Conservation (phyloP, 1,139 yeast species). For the Pichia sp. region DNA sequence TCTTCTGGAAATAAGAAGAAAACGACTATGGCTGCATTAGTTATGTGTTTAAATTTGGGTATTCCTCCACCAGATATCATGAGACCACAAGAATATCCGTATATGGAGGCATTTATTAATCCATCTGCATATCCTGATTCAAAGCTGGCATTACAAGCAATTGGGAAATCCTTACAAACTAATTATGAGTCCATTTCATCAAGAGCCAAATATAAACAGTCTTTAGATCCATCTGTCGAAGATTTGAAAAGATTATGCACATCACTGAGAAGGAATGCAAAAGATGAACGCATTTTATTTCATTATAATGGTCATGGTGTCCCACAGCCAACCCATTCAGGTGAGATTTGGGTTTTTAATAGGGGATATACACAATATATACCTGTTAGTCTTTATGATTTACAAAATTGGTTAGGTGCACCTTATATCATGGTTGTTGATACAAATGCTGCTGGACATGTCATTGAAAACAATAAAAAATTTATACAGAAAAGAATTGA, state of each 20-base stretch:
- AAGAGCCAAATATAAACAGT: conserved; percentile 84
- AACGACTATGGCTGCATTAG: conserved; percentile 91
- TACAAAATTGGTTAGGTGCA: conserved; percentile 96
- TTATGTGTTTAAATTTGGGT: conserved; percentile 83
- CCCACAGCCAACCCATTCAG: conserved; percentile 93
- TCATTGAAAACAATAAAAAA: conserved; percentile 80
- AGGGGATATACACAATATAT: conserved; percentile 95
- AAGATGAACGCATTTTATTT: conserved; percentile 82
- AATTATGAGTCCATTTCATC: conserved; percentile 87
- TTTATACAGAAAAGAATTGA: conserved; percentile 88
- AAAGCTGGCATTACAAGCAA: conserved; percentile 84
- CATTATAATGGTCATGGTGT: conserved; percentile 99
- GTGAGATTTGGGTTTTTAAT: conserved; percentile 99
- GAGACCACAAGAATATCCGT: conserved; percentile 92
- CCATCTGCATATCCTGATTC: conserved; percentile 80
- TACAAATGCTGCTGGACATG: conserved; percentile 92
- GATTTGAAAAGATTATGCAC: conserved; percentile 91
- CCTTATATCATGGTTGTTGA: conserved; percentile 95
- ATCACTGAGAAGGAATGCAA: conserved; percentile 80
- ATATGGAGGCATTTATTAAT: conserved; percentile 89
- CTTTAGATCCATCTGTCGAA: conserved; percentile 91
- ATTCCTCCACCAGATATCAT: conserved; percentile 97
- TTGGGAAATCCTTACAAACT: conserved; percentile 78
- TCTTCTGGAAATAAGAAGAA: conserved; percentile 83
- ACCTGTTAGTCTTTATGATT: conserved; percentile 86